phyloP scores from a whole-genome alignment of 306 rosid genomes.

The Quercus aquifolioides region DNA sequence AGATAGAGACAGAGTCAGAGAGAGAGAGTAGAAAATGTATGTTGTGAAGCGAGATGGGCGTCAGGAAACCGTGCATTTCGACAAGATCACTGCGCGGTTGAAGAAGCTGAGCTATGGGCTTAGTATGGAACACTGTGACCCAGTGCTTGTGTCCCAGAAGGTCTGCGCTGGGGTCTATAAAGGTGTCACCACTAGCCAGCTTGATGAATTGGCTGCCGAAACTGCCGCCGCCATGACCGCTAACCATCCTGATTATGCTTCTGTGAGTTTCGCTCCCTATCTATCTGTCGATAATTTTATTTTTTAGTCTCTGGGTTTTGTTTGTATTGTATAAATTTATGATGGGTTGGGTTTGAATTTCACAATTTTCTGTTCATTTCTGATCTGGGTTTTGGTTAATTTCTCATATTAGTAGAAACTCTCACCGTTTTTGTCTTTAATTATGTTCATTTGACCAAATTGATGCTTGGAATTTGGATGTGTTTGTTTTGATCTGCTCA shows the following conservation, averaged over 20 bases:
- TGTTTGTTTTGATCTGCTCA: neutral
- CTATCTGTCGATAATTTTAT: neutral
- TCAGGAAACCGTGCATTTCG: slow-evolving; percentile 87
- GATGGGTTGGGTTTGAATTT: neutral
- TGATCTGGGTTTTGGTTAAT: neutral
- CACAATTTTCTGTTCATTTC: neutral
- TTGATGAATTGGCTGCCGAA: slow-evolving; percentile 95
- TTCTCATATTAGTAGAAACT: neutral
- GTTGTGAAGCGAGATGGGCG: slow-evolving; percentile 92
- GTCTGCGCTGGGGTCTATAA: slow-evolving; percentile 93
- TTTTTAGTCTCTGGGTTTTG: neutral
- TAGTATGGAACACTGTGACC: slow-evolving; percentile 80
- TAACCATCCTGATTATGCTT: slow-evolving; percentile 88
- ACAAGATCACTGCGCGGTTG: slow-evolving; percentile 87
- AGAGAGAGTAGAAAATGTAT: slow-evolving; percentile 35
- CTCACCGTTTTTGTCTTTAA: too few relatives aligned
- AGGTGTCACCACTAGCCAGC: slow-evolving; percentile 95
- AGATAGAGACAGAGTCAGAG: neutral
- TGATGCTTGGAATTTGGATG: neutral
- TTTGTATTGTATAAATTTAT: neutral
- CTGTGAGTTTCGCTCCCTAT: slow-evolving; percentile 37
- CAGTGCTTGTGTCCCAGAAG: slow-evolving; percentile 84
- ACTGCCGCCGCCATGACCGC: slow-evolving; percentile 95
- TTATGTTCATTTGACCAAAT: neutral
- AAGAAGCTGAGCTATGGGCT: slow-evolving; percentile 94